Percentiles rank a stretch among this genome's conserved stretches.
These are phyloP conservation scores for Fusarium pseudonygamai DNA, from an alignment of 2,329 filamentous ascomycete genomes.

Conservation along the genomic window DNA sequence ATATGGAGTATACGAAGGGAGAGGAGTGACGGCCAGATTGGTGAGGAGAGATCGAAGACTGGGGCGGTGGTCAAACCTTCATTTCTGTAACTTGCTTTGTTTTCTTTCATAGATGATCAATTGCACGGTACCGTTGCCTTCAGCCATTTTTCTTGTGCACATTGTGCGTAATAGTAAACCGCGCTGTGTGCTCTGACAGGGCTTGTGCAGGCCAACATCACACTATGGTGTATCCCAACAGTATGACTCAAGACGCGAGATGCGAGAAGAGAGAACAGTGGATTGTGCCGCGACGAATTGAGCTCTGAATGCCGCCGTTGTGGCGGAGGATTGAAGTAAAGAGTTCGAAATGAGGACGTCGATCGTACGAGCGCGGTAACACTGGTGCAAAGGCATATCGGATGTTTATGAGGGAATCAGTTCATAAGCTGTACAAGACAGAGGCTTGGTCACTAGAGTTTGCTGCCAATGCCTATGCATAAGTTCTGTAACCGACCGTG, in stretches of 20 bases:
- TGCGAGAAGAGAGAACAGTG: conserved; percentile 4
- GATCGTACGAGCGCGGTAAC: conserved; percentile 26
- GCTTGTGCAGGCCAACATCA: conserved; percentile 6
- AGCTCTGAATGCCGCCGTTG: background rate
- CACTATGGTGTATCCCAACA: background rate
- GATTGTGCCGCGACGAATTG: background rate
- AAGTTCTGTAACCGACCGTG: background rate
- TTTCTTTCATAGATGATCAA: conserved; percentile 13
- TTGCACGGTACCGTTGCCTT: conserved; percentile 14
- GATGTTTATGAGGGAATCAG: background rate
- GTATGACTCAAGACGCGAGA: background rate
- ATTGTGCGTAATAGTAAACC: background rate
- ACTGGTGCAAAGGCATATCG: conserved; percentile 21
- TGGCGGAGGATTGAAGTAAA: background rate
- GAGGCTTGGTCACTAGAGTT: background rate
- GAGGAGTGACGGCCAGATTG: background rate
- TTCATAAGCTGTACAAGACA: background rate
- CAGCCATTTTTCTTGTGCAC: conserved; percentile 9
- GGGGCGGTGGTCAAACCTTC: background rate
- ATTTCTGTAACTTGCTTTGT: background rate
- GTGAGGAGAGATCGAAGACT: background rate
- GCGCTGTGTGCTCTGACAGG: conserved; percentile 19
- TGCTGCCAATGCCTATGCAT: background rate
- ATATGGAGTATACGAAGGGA: background rate
- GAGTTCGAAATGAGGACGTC: background rate